These are phyloP conservation scores for Boletellus deceptivus DNA, from an alignment of 1,284 basidiomycete genomes.

Conservation along the genomic window DNA sequence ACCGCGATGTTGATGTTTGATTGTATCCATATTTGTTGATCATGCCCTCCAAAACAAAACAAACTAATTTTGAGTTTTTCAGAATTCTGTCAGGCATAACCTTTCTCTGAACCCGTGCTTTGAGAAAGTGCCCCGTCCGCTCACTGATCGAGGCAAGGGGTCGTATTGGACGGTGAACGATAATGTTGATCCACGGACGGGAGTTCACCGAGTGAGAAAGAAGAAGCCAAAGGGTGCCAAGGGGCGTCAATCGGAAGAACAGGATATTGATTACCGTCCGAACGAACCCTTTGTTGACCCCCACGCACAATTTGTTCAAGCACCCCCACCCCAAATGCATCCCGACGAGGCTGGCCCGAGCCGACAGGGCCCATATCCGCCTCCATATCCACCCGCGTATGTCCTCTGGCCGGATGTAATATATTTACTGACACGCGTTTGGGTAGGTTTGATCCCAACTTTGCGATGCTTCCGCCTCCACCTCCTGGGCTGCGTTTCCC, in stretches of 20 bases:
- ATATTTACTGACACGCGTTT: slow-evolving; percentile 10
- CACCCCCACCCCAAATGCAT: slow-evolving; percentile 49
- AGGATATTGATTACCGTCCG: slow-evolving; percentile 60
- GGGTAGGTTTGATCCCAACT: slow-evolving; percentile 63
- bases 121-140: slow-evolving; percentile 84
- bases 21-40: slow-evolving; percentile 49
- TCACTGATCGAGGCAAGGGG: slow-evolving; percentile 84
- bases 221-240: slow-evolving; percentile 64
- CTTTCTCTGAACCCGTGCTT: slow-evolving; percentile 92
- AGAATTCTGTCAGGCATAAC: slow-evolving; percentile 96
- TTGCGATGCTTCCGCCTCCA: slow-evolving; percentile 58
- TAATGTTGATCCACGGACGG: slow-evolving; percentile 80
- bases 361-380: slow-evolving; percentile 54
- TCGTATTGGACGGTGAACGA: slow-evolving; percentile 89
- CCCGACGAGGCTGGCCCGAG: slow-evolving; percentile 58
- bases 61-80: slow-evolving; percentile 25
- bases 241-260: slow-evolving; percentile 47
- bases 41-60: slow-evolving; percentile 21
- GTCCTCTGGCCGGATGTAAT: not conserved
- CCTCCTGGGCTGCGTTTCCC: slow-evolving; percentile 59
- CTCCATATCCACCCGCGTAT: slow-evolving; percentile 46
- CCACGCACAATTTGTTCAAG: slow-evolving; percentile 50
- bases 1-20: slow-evolving; percentile 60
- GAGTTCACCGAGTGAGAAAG: slow-evolving; percentile 79
- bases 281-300: slow-evolving; percentile 54